Evolutionary conservation across 495 filamentous ascomycete genomes (phyloP), one percentile per base, ranked within the genome.

Genomic region (Neurospora tetrasperma): DNA sequence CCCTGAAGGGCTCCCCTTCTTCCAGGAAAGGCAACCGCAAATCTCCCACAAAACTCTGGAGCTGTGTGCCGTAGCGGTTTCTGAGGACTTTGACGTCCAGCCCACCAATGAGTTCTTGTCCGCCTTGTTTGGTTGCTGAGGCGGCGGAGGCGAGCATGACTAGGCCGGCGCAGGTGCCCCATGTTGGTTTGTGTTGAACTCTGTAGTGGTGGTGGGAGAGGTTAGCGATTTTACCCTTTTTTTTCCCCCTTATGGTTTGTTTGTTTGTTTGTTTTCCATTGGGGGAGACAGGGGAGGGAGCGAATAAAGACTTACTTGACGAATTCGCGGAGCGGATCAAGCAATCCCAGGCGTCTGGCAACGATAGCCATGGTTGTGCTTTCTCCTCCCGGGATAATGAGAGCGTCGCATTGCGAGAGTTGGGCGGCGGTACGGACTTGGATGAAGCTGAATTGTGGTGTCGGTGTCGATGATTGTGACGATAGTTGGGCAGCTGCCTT

Each of bases 61-160:
- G 89, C 82, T 99, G 96, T 69, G 96, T 88, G 27, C 96, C 96
- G 79, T 97, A 99, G 80, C 97, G 92, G 78, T 99, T 99, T n/a
- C 96, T 85, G 77, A 95, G 92, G 69, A 99, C 94, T 68, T 92
- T 87, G 41, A 99, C 94, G 78, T 94, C 91, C 38, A 99, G 86
- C 12, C 96, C 96, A 1, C 96, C 96, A 59, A 99, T 93, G 27
- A 98, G 88, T 69, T 97, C 94, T 78, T 98, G 96, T 0, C 96
- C 96, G 59, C 94, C 94, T 73, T 91, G 89, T 79, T 97, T 98
- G 3, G 92, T 94, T 35, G 90, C 87, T 79, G 94, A 95, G 31
- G 96, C 96, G 59, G 91, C 89, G 79, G 97, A 94, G 14, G 93
- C 90, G 66, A 99, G 91, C 44, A 98, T 83, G 74, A 99, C 98